Percentiles rank a stretch among this genome's conserved stretches.
Evolutionary conservation across 2,329 filamentous ascomycete species (phyloP).

Genomic region (Xylariaceae sp.): DNA sequence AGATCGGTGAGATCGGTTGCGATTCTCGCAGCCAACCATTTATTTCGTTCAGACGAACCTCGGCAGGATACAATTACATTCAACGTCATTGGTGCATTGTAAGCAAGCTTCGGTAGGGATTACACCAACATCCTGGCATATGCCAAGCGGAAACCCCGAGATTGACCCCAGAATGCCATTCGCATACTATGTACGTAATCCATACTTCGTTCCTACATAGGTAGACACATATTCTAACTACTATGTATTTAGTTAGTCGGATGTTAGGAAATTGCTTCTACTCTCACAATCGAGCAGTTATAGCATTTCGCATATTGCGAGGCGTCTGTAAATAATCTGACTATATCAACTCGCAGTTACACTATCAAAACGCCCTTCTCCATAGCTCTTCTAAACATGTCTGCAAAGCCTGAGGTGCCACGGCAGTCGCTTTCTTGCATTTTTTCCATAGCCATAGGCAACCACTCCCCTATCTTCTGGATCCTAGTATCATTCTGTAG

Average conservation of each 20-base stretch:
- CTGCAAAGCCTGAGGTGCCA: conserved; percentile 55
- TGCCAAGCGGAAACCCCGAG: not conserved
- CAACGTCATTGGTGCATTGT: conserved; percentile 27
- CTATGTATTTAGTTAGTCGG: not conserved
- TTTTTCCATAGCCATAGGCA: conserved; percentile 60
- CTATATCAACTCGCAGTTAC: conserved; percentile 11
- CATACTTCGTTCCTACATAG: too few relatives aligned
- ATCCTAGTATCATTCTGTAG: conserved; percentile 62
- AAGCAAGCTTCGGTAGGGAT: not conserved
- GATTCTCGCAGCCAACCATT: conserved; percentile 1
- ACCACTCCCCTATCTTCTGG: conserved; percentile 66
- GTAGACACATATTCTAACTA: too few relatives aligned
- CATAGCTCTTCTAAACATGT: conserved; percentile 54
- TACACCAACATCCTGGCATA: not conserved
- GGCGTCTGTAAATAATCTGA: not conserved
- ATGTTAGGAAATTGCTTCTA: not conserved
- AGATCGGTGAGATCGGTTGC: conserved; percentile 9
- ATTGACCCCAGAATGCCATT: not conserved
- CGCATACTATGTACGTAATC: not conserved
- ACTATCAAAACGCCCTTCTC: conserved; percentile 40
- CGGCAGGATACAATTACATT: conserved; percentile 30
- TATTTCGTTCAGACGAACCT: conserved; percentile 28
- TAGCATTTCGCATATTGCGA: not conserved
- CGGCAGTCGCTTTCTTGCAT: conserved; percentile 56
- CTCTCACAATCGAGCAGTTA: not conserved